Conservation (phyloP, 2,329 filamentous ascomycete species). For the Microdochium trichocladiopsis region DNA sequence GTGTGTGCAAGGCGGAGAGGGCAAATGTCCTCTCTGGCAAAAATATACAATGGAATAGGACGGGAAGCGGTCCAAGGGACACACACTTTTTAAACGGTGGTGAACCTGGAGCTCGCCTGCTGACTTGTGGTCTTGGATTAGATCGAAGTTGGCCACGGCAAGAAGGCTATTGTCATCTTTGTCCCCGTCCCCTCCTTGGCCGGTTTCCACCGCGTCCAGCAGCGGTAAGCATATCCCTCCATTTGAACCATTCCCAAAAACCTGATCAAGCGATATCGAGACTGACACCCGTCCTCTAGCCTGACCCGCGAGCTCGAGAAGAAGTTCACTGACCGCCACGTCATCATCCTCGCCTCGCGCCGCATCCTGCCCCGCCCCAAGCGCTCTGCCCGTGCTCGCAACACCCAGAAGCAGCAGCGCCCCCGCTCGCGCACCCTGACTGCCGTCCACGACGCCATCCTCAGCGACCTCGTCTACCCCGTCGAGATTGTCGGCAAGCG, state of each 20-base stretch:
- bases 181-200: constrained; percentile 98
- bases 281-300: constrained; percentile 49
- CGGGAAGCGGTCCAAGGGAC: constrained; percentile 69
- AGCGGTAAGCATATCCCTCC: constrained; percentile 72
- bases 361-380: constrained; percentile 98
- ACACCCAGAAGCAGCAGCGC: constrained; percentile 97
- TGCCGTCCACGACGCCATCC: constrained; percentile 97
- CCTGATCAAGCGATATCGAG: constrained; percentile 4
- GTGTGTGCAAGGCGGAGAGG: background rate
- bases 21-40: background rate
- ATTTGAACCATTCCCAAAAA: background rate
- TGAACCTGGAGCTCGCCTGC: constrained; percentile 67
- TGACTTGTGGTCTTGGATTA: constrained; percentile 63
- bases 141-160: constrained; percentile 99
- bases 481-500: constrained; percentile 99
- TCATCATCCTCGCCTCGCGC: constrained; percentile 97
- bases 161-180: constrained; percentile 99
- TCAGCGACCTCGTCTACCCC: constrained; percentile 96
- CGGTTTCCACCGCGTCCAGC: constrained; percentile 99
- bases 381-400: constrained; percentile 94
- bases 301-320: constrained; percentile 99
- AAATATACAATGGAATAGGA: constrained; percentile 52
- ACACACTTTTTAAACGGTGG: constrained; percentile 13
- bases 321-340: constrained; percentile 99
- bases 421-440: constrained; percentile 96